These are phyloP conservation scores for Gastrodia elata DNA, from an alignment of 106 monocot genomes.

Conservation along the genomic window DNA sequence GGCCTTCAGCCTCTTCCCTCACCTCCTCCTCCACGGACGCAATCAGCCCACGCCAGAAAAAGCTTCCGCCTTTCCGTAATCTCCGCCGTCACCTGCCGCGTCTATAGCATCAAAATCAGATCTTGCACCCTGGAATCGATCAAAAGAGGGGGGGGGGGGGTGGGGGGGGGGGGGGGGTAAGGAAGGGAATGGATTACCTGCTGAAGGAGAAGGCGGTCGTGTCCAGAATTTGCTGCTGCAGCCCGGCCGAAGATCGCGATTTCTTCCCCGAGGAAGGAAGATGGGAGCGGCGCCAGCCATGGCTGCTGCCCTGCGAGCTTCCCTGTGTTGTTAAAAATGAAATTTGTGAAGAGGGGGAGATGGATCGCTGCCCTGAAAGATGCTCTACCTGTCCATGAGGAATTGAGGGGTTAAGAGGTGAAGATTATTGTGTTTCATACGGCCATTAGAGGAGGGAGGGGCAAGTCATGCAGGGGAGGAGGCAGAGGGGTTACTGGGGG, in stretches of 20 bases:
- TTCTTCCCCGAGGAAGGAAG: constrained; percentile 7
- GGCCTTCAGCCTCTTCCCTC: not conserved
- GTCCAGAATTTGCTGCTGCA: constrained; percentile 28
- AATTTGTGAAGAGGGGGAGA: not conserved
- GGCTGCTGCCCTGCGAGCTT: not conserved
- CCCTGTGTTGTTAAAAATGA: no score
- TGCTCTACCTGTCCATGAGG: constrained; percentile 1
- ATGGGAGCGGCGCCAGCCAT: constrained; percentile 12
- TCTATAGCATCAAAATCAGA: not conserved
- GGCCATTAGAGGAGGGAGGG: constrained; percentile 23
- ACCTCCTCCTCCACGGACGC: not conserved
- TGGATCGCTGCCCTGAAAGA: no score
- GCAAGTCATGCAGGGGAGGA: not conserved
- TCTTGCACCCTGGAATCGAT: not conserved
- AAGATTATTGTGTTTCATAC: constrained; percentile 57
- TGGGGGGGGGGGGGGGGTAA: no score
- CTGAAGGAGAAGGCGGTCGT: constrained; percentile 28
- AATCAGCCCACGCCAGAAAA: not conserved
- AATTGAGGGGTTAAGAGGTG: constrained; percentile 27
- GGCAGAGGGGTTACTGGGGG: not conserved
- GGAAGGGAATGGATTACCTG: constrained; percentile 7
- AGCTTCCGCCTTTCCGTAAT: not conserved
- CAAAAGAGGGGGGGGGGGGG: not conserved
- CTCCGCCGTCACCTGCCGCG: not conserved
- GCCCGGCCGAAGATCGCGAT: not conserved